phyloP scores from a whole-genome alignment of 352 stramenopile species.

The Porosira glacialis region DNA sequence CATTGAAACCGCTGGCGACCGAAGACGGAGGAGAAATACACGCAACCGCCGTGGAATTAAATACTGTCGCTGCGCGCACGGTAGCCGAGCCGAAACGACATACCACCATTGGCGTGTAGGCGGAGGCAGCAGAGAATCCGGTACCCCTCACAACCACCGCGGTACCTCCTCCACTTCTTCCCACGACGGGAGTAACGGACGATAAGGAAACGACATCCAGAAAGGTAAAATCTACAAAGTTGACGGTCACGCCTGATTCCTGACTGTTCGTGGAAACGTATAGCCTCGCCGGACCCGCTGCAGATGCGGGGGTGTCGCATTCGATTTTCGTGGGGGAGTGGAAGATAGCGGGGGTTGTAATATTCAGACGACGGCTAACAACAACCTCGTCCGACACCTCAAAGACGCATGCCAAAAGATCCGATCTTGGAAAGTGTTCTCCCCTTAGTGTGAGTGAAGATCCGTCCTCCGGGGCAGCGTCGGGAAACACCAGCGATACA shows the following conservation, averaged over 20 bases:
- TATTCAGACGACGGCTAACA: too few relatives aligned
- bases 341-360: conserved; percentile 18
- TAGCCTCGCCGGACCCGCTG: conserved; percentile 5
- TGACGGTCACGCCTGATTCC: conserved; percentile 9
- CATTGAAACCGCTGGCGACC: background rate
- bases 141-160: conserved; percentile 13
- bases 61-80: conserved; percentile 9
- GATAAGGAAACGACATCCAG: conserved; percentile 10
- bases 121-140: too few relatives aligned
- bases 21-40: conserved; percentile 23
- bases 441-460: conserved; percentile 17
- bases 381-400: conserved; percentile 3
- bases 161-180: conserved; percentile 13
- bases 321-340: conserved; percentile 16
- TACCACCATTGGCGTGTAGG: background rate
- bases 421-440: conserved; percentile 19
- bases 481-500: conserved; percentile 9
- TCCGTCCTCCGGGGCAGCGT: conserved; percentile 18
- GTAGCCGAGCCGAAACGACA: conserved; percentile 29
- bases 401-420: conserved; percentile 18
- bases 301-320: conserved; percentile 19
- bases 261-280: conserved; percentile 23
- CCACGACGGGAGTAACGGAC: conserved; percentile 11
- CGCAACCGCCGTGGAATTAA: conserved; percentile 7
- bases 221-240: conserved; percentile 28